Base-by-base conservation (phyloP, 352 stramenopile species). In the Pythium aphanidermatum region DNA sequence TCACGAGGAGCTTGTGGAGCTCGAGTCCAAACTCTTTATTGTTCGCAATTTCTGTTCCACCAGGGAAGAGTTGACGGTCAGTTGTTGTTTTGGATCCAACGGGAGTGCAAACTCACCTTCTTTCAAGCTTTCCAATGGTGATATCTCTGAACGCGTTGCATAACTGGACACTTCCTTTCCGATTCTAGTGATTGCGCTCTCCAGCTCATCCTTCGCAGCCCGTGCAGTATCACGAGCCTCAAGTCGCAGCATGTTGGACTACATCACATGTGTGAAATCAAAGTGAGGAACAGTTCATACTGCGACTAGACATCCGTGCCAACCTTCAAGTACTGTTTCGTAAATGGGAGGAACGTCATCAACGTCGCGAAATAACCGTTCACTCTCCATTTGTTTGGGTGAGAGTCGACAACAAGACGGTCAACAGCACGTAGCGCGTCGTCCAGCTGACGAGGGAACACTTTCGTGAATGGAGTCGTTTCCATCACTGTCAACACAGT, bases 331-430 rank as follows among this genome's bases (percentile, higher is more conserved):
- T 89, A 90, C 50, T 89, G 81, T 49, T 94, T 94, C 2, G 82
- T 94, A 49, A 91, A 94, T 25, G 82, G 82, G 32, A 94, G 51
- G 49, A 94, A 94, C 32, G 72, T 83, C 82, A 92, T 92, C 24
- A 94, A 61, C 44, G 79, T 90, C 13, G 79, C 76, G 56, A 94
- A 92, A 46, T 94, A 94, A 16, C 82, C 82, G 51, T 88, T 94
- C 48, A 94, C 82, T 14, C 82, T 74, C 82, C 82, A 94, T 52
- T 88, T 86, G 56, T 94, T 91, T 23, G 82, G 82, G 52, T 94
- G 82, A 7, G 82, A 62, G 36, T 88, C 74, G 26, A 94, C 82
- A 24, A 92, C 82, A 13, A 89, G 54, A 14, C 72, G 74, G 46
- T 94, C 82, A 21, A 94, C 82, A 0, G 66, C 75, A 8, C 82